Conservation (phyloP, 495 filamentous ascomycete genomes). For the Neurospora sublineolata region DNA sequence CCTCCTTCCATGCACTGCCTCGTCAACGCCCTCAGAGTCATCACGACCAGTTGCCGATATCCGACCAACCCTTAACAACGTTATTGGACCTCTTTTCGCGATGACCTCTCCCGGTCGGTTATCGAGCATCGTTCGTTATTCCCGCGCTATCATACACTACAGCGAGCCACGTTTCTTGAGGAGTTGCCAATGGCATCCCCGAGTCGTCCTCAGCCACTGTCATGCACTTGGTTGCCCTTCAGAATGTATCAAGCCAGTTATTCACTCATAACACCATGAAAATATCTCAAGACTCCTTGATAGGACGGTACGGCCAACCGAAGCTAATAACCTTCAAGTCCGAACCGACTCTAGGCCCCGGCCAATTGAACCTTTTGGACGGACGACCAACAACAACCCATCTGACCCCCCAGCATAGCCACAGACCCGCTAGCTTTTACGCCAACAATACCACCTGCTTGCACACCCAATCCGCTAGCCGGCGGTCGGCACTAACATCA, state of each 20-base stretch:
- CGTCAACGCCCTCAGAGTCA: not conserved
- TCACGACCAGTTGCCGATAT: not conserved
- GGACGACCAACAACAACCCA: not conserved
- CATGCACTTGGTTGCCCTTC: not conserved
- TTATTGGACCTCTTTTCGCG: not conserved
- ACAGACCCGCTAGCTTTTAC: not conserved
- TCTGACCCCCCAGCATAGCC: not conserved
- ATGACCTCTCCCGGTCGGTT: not conserved
- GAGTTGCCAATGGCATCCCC: rapidly evolving
- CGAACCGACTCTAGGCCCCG: not conserved
- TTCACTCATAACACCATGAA: not conserved
- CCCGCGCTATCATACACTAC: not conserved
- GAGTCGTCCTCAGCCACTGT: not conserved
- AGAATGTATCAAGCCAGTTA: not conserved
- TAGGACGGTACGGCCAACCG: not conserved
- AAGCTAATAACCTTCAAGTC: not conserved
- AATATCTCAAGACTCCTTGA: not conserved
- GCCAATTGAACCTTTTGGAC: not conserved
- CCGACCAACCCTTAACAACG: not conserved
- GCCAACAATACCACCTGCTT: not conserved
- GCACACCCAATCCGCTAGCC: not conserved
- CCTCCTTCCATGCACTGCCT: not conserved
- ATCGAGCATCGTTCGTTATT: not conserved
- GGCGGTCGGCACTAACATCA: not conserved
- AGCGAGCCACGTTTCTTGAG: not conserved